A percentile compares a stretch with the other conserved stretches of the same genome.
Evolutionary conservation across 2,329 filamentous ascomycete genomes (phyloP).

Genomic region (Fusarium mundagurra): DNA sequence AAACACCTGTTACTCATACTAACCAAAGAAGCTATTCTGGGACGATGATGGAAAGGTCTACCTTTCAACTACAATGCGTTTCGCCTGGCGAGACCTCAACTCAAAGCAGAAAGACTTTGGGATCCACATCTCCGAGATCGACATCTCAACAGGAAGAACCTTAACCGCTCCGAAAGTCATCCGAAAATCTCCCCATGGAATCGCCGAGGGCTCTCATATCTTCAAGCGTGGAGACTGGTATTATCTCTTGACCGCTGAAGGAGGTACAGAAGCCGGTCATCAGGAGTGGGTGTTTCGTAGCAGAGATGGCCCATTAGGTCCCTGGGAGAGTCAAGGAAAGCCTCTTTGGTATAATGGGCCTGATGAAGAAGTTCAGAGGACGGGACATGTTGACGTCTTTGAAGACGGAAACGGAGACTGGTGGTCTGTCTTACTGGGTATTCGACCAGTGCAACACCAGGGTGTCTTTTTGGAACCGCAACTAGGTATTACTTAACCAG

Average conservation of each 20-base stretch:
- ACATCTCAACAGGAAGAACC: conserved; percentile 53
- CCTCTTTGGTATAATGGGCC: conserved; percentile 52
- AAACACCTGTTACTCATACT: too few species aligned
- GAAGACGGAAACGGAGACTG: conserved; percentile 36
- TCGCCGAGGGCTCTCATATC: conserved; percentile 53
- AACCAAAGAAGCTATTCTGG: too few species aligned
- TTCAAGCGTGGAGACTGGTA: conserved; percentile 38
- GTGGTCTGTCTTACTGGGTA: conserved; percentile 39
- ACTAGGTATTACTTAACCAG: conserved; percentile 18
- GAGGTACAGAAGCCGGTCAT: conserved; percentile 52
- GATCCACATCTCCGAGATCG: conserved; percentile 58
- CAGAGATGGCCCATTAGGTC: conserved; percentile 54
- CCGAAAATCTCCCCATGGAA: conserved; percentile 50
- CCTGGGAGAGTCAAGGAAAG: conserved; percentile 55
- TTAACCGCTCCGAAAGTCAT: conserved; percentile 49
- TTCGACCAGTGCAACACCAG: conserved; percentile 21
- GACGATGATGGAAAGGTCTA: conserved; percentile 61
- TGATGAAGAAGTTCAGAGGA: conserved; percentile 58
- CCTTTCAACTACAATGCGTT: conserved; percentile 55
- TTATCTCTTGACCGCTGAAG: conserved; percentile 41
- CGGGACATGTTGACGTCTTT: conserved; percentile 40
- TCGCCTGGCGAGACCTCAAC: conserved; percentile 48
- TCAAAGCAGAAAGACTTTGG: conserved; percentile 61
- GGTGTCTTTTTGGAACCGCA: conserved; percentile 35
- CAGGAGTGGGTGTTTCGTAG: conserved; percentile 63